A percentile compares a stretch with the other conserved stretches of the same genome.
These are phyloP conservation scores for Penstemon davidsonii DNA, from an alignment of 257 asterid genomes.

Conservation along the genomic window DNA sequence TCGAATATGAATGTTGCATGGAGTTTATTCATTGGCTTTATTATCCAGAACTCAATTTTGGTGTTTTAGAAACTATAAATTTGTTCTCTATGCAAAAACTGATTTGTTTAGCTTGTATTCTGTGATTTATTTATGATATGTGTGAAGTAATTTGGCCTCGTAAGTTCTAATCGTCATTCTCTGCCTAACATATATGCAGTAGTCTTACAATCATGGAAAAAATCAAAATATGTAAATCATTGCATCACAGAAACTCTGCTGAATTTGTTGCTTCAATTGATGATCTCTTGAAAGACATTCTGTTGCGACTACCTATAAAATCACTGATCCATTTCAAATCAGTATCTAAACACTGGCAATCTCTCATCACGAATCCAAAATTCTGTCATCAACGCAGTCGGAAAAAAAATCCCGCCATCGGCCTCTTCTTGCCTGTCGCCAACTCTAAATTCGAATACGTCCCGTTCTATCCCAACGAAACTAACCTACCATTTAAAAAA, in stretches of 20 bases:
- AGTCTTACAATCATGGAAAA: too few relatives aligned
- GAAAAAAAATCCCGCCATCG: neutral
- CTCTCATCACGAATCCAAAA: conserved; percentile 24
- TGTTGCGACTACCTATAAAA: conserved; percentile 26
- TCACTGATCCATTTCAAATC: conserved; percentile 27
- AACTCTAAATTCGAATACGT: neutral
- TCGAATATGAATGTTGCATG: too few relatives aligned
- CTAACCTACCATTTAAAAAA: neutral
- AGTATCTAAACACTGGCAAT: conserved; percentile 35
- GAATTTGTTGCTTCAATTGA: conserved; percentile 23
- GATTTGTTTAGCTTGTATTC: too few relatives aligned
- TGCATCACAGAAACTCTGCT: conserved; percentile 3
- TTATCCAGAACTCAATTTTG: too few relatives aligned
- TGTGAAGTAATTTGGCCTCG: too few relatives aligned
- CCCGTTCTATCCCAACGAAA: neutral
- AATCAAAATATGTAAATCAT: neutral
- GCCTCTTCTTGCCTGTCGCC: neutral
- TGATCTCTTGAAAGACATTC: conserved; percentile 32
- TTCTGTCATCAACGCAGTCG: conserved; percentile 9
- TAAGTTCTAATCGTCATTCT: too few relatives aligned
- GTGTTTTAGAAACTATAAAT: too few relatives aligned
- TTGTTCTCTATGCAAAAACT: too few relatives aligned
- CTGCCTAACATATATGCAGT: too few relatives aligned
- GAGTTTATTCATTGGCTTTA: too few relatives aligned
- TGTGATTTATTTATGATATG: too few relatives aligned